Evolutionary conservation across 495 filamentous ascomycete species (phyloP), one percentile per base, ranked within the genome.

Genomic region (Xylaria intraflava): DNA sequence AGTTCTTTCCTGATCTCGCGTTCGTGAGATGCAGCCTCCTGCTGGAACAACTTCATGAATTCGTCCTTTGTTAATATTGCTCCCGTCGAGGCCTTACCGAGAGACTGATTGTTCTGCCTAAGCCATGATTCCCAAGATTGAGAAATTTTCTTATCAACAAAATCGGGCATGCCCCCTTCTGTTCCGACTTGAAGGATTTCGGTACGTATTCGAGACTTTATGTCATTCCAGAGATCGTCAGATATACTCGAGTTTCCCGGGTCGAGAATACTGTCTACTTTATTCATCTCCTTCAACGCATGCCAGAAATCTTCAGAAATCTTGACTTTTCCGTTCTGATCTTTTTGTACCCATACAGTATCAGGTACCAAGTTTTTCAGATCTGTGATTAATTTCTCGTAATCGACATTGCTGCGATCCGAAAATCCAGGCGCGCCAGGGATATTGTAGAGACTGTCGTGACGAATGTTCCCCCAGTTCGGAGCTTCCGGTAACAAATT

Each of bases 231-330:
- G 24, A 73, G 66, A 11, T 48, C 30, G 6, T 70, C 68, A 0
- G 68, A 68, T 16, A 71, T 57, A 16, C 58, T 45, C 20, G 47
- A 45, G 11, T 65, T 57, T 27, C 71, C 59, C 3, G 72, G 45
- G 14, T 61, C 66, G 9, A 69, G 52, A 17, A 73, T 64, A 23
- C 53, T 60, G 10, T 64, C 51, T 30, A 75, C 73, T 4, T 51
- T 49, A 24, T 72, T 67, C 8, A 55, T 36, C 10, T 67, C 65
- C 29, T 64, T 65, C 17, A 84, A 56, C 3, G 79, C 80, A 42
- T 72, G 65, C 79, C 78, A 84, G 45, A 83, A 80, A 7, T 78
- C 72, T 17, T 77, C 65, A 2, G 76, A 63, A 42, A 83, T 74
- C 39, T 70, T 58, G 0, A 66, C 46, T 27, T 73, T 70, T 30